Conservation (phyloP, 1,284 basidiomycete genomes). For the Rhodofomes roseus region DNA sequence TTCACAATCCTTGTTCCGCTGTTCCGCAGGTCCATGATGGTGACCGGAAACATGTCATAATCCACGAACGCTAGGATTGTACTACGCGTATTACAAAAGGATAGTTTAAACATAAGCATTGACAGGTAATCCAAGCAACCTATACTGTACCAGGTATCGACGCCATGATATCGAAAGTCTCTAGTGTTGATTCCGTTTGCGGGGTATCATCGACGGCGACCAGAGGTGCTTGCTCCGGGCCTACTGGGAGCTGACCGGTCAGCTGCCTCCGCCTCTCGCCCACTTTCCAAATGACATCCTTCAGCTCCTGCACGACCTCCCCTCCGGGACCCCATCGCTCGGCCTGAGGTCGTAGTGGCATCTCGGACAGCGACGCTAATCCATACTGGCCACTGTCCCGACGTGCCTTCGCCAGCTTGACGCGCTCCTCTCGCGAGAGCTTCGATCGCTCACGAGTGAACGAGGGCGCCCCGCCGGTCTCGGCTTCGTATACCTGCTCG, state of each 20-base stretch:
- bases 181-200: not conserved
- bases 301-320: conserved; percentile 78
- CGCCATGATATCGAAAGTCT: conserved; percentile 2
- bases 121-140: not conserved
- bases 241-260: not conserved
- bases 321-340: conserved; percentile 70
- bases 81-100: not conserved
- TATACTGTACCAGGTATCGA: not conserved
- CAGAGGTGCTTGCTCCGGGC: not conserved
- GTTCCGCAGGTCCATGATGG: too few relatives aligned
- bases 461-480: conserved; percentile 36
- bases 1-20: too few relatives aligned
- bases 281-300: conserved; percentile 82
- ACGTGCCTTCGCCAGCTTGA: conserved; percentile 50
- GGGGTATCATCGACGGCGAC: conserved; percentile 5
- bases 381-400: conserved; percentile 38
- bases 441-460: conserved; percentile 56
- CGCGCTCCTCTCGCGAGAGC: conserved; percentile 69
- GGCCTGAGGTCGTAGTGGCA: conserved; percentile 5
- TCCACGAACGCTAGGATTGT: not conserved
- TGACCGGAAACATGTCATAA: too few relatives aligned
- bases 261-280: conserved; percentile 48
- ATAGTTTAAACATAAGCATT: not conserved
- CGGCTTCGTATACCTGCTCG: conserved; percentile 76
- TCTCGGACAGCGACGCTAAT: not conserved